A percentile compares a stretch with the other conserved stretches of the same genome.
These are phyloP conservation scores for Coemansia nantahalensis DNA, from an alignment of 192 early-diverging fungal genomes.

Conservation along the genomic window DNA sequence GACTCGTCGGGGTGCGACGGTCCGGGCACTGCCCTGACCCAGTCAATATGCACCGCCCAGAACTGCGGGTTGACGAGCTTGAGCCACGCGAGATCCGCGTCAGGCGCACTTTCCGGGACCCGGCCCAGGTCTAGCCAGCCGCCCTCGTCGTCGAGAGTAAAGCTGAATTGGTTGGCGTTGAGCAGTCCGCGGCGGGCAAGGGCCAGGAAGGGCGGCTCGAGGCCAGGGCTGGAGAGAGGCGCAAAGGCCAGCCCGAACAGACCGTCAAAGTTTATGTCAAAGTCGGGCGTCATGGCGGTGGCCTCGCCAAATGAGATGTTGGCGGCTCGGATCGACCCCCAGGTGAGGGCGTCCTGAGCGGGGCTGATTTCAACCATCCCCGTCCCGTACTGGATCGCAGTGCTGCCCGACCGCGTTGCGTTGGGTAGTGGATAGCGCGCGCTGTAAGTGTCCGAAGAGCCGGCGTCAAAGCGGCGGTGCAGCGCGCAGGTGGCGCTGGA, in stretches of 20 bases:
- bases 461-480: constrained; percentile 28
- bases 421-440: constrained; percentile 1
- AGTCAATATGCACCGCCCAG: constrained; percentile 37
- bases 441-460: background rate
- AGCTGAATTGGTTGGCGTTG: constrained; percentile 50
- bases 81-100: constrained; percentile 14
- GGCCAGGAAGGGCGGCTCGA: constrained; percentile 39
- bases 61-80: constrained; percentile 40
- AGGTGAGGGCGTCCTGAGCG: constrained; percentile 25
- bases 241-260: constrained; percentile 49
- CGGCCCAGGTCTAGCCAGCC: constrained; percentile 42
- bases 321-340: constrained; percentile 24
- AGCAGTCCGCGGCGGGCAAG: constrained; percentile 21
- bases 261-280: constrained; percentile 48
- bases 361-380: constrained; percentile 44
- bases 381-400: constrained; percentile 41
- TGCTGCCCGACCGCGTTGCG: background rate
- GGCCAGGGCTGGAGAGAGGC: constrained; percentile 34
- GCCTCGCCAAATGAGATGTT: constrained; percentile 48
- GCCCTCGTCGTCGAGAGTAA: constrained; percentile 30
- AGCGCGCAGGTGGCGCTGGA: constrained; percentile 19
- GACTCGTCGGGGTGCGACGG: too few relatives aligned
- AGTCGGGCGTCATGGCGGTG: constrained; percentile 38
- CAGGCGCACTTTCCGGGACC: background rate
- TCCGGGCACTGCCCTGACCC: too few relatives aligned